Percentiles rank a stretch among this genome's conserved stretches.
phyloP scores from a whole-genome alignment of 2,329 filamentous ascomycete genomes.

The Talaromyces sp. region DNA sequence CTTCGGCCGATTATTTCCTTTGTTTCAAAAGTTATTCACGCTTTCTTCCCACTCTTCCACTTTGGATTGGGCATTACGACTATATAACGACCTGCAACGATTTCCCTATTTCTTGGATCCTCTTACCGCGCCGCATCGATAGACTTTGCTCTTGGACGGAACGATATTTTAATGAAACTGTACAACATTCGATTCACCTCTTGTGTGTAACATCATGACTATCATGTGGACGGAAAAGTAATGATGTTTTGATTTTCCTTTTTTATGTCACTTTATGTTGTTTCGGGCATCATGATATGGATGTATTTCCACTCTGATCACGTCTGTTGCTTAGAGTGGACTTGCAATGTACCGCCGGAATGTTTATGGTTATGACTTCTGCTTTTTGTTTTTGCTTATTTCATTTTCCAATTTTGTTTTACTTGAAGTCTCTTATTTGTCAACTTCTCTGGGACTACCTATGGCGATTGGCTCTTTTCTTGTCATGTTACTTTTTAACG shows the following conservation, averaged over 20 bases:
- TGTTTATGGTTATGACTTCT: slow-evolving; percentile 1
- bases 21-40: slow-evolving; percentile 1
- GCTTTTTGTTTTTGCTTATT: not conserved
- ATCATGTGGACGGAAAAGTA: not conserved
- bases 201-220: not conserved
- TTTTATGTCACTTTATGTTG: not conserved
- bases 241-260: not conserved
- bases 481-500: not conserved
- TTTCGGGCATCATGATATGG: not conserved
- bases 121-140: slow-evolving; percentile 1
- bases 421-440: not conserved
- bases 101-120: not conserved
- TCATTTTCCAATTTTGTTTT: not conserved
- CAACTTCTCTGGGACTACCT: not conserved
- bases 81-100: slow-evolving; percentile 2
- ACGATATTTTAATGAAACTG: slow-evolving; percentile 14
- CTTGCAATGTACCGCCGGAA: not conserved
- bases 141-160: slow-evolving; percentile 11
- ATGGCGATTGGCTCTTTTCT: not conserved
- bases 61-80: not conserved
- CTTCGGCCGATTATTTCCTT: not conserved
- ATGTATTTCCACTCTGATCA: not conserved
- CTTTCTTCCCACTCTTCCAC: not conserved
- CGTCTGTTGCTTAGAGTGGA: not conserved
- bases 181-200: slow-evolving; percentile 15